Evolutionary conservation across 179 eudicot genomes (phyloP).

Genomic region (Spinacia oleracea): DNA sequence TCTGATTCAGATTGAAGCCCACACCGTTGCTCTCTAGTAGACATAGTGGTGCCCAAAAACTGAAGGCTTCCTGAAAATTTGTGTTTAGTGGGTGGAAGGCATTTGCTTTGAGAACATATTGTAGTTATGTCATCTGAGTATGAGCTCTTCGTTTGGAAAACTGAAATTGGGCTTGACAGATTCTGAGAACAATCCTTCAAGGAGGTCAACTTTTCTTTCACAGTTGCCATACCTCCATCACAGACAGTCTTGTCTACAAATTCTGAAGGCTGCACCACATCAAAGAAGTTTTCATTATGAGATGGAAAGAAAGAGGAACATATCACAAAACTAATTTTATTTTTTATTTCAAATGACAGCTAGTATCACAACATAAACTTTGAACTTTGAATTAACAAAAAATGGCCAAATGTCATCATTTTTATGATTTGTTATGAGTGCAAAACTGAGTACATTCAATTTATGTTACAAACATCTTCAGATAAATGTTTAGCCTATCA

Average conservation of each 20-base stretch:
- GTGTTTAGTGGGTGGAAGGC: slow-evolving; percentile 47
- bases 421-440: background rate
- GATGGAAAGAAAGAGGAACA: slow-evolving; percentile 5
- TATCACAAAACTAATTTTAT: slow-evolving; percentile 6
- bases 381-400: background rate
- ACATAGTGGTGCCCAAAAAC: slow-evolving; percentile 32
- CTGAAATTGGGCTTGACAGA: slow-evolving; percentile 60
- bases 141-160: slow-evolving; percentile 53
- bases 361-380: no score
- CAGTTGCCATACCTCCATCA: slow-evolving; percentile 41
- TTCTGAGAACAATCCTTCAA: slow-evolving; percentile 31
- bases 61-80: slow-evolving; percentile 30
- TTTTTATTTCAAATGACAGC: no score
- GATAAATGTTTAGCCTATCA: background rate
- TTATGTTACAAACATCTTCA: background rate
- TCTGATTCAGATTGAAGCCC: slow-evolving; percentile 29
- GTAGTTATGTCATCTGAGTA: slow-evolving; percentile 37
- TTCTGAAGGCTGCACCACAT: slow-evolving; percentile 52
- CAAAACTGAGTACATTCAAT: background rate
- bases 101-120: slow-evolving; percentile 51
- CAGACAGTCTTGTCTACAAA: slow-evolving; percentile 55
- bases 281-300: slow-evolving; percentile 52
- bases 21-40: slow-evolving; percentile 17
- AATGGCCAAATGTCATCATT: background rate
- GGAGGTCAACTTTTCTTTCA: slow-evolving; percentile 32